Percentiles rank a stretch among this genome's conserved stretches.
Evolutionary conservation across 2,329 filamentous ascomycete genomes (phyloP).

Genomic region (Colletotrichum sp.): DNA sequence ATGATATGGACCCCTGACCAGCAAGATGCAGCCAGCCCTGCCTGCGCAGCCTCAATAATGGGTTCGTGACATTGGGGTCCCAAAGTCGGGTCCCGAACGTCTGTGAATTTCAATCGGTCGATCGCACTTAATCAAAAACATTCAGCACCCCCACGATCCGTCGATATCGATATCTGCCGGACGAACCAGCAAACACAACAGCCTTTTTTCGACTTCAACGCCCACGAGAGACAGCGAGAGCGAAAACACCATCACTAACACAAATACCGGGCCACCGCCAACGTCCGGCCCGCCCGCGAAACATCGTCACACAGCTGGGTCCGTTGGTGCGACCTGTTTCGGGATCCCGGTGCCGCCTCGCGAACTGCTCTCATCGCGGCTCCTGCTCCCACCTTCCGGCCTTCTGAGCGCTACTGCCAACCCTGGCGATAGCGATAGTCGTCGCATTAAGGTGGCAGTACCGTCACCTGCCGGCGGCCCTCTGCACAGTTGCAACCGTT

Average conservation of each 20-base stretch:
- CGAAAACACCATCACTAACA: neutral
- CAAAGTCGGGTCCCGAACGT: neutral
- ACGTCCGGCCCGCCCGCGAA: neutral
- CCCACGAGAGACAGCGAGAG: neutral
- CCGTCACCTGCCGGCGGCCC: neutral
- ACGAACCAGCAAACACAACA: neutral
- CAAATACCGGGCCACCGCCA: neutral
- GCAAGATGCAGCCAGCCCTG: neutral
- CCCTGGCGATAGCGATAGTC: neutral
- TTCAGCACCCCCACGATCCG: neutral
- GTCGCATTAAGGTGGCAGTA: neutral
- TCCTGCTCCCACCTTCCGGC: neutral
- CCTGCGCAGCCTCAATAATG: neutral
- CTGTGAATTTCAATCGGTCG: neutral
- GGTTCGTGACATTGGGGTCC: neutral
- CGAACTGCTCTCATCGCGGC: neutral
- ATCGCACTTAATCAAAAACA: neutral
- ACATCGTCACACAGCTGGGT: neutral
- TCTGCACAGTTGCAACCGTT: neutral
- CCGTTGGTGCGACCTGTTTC: slow-evolving; percentile 9
- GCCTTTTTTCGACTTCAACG: neutral
- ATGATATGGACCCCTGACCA: neutral
- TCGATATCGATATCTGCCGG: neutral
- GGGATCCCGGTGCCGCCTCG: neutral
- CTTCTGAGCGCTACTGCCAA: neutral